Conservation (phyloP, 768 basidiomycete genomes). For the Trametes punicea region DNA sequence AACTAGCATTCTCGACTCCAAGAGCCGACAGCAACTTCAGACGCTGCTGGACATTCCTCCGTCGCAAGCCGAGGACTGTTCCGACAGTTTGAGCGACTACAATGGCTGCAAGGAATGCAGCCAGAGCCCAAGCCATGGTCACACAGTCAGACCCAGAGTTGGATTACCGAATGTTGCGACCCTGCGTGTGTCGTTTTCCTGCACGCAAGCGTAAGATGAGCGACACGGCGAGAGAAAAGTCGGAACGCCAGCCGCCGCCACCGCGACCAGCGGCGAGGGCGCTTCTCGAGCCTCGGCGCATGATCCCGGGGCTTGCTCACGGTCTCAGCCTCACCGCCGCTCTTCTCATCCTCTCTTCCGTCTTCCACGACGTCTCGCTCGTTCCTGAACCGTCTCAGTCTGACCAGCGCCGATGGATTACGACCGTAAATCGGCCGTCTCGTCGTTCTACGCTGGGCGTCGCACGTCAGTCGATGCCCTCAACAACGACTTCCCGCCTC, state of each 20-base stretch:
- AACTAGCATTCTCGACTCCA: neutral
- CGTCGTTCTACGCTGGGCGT: conserved; percentile 73
- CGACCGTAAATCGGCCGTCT: conserved; percentile 75
- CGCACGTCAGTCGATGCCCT: conserved; percentile 61
- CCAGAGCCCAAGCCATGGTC: conserved; percentile 6
- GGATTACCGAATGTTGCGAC: too few relatives aligned
- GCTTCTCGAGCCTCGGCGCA: neutral
- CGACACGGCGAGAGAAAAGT: neutral
- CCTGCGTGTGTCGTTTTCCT: neutral
- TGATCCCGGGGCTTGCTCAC: neutral
- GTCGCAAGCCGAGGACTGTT: conserved; percentile 8
- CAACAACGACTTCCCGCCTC: conserved; percentile 46
- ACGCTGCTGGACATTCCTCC: conserved; percentile 5
- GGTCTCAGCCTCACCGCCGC: neutral
- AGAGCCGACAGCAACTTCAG: neutral
- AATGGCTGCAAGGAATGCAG: neutral
- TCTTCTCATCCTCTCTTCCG: conserved; percentile 5
- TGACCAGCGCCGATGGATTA: conserved; percentile 51
- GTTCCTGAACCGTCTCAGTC: neutral
- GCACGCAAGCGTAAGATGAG: neutral
- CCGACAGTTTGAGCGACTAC: conserved; percentile 1
- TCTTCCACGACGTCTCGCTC: neutral
- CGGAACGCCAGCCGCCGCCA: neutral
- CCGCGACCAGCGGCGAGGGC: conserved; percentile 6
- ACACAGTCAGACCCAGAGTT: neutral